Conservation (phyloP, 768 basidiomycete species). For the Trametopsis cervina region DNA sequence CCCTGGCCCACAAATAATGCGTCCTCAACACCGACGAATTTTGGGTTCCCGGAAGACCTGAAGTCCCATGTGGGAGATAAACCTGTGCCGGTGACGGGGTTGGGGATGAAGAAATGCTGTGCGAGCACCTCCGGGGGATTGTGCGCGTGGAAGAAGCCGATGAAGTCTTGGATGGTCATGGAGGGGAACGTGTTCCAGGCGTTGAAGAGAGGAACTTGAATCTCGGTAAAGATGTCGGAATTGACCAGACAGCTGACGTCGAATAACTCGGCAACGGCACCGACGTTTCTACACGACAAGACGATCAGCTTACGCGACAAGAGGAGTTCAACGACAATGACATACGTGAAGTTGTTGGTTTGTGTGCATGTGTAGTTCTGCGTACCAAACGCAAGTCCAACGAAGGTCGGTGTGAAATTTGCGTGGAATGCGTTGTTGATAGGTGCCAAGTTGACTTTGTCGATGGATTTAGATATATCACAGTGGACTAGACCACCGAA, state of each 20-base stretch:
- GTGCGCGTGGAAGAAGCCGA: slow-evolving; percentile 14
- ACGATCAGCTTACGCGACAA: not conserved
- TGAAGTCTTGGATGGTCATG: slow-evolving; percentile 17
- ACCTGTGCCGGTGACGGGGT: slow-evolving; percentile 23
- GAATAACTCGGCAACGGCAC: slow-evolving; percentile 29
- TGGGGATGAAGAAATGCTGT: slow-evolving; percentile 34
- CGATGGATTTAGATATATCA: slow-evolving; percentile 17
- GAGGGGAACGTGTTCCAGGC: slow-evolving; percentile 12
- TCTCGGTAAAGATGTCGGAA: slow-evolving; percentile 14
- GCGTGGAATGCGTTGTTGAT: slow-evolving; percentile 31
- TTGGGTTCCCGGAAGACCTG: slow-evolving; percentile 18
- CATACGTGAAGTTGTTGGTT: slow-evolving; percentile 36
- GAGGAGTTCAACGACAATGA: not conserved
- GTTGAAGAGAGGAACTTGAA: slow-evolving; percentile 13
- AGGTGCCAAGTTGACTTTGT: slow-evolving; percentile 19
- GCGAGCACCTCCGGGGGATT: slow-evolving; percentile 19
- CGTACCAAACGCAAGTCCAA: slow-evolving; percentile 41
- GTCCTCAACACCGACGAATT: slow-evolving; percentile 10
- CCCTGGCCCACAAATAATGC: slow-evolving; percentile 23
- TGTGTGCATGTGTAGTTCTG: slow-evolving; percentile 50
- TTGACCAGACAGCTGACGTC: slow-evolving; percentile 25
- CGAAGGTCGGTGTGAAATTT: slow-evolving; percentile 27
- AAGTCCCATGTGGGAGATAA: slow-evolving; percentile 30
- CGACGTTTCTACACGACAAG: slow-evolving; percentile 31
- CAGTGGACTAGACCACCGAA: slow-evolving; percentile 13